phyloP scores from a whole-genome alignment of 2,329 filamentous ascomycete genomes.

The Helotiales sp. region DNA sequence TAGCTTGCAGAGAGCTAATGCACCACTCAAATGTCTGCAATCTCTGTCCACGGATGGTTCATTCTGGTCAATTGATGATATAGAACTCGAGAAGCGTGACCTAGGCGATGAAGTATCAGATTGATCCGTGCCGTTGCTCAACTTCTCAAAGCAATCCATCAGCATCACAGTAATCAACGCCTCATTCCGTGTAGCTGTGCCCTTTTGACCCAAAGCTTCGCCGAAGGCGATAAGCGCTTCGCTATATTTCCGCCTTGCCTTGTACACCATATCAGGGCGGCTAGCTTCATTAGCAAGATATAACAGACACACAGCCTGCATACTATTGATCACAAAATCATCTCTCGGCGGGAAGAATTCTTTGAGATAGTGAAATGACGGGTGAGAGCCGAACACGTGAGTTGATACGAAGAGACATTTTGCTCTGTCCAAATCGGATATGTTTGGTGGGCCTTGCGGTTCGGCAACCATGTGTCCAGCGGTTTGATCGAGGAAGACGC shows the following conservation, averaged over 20 bases:
- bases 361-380: conserved; percentile 2
- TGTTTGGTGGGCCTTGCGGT: neutral
- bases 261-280: neutral
- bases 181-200: conserved; percentile 5
- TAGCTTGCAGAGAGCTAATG: conserved; percentile 19
- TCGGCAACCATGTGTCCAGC: neutral
- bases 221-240: conserved; percentile 6
- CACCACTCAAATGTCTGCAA: conserved; percentile 18
- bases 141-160: conserved; percentile 20
- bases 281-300: conserved; percentile 6
- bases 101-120: neutral
- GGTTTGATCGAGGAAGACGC: neutral
- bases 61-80: neutral
- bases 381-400: conserved; percentile 8
- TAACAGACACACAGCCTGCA: conserved; percentile 11
- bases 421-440: neutral
- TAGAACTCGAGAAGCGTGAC: neutral
- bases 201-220: conserved; percentile 2
- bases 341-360: conserved; percentile 3
- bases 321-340: neutral
- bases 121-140: neutral
- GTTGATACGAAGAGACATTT: conserved; percentile 13
- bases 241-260: conserved; percentile 15
- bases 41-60: neutral
- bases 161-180: conserved; percentile 15